Percentiles rank a stretch among this genome's conserved stretches.
phyloP scores from a whole-genome alignment of 345 rosid species.

The Cardiospermum halicacabum region DNA sequence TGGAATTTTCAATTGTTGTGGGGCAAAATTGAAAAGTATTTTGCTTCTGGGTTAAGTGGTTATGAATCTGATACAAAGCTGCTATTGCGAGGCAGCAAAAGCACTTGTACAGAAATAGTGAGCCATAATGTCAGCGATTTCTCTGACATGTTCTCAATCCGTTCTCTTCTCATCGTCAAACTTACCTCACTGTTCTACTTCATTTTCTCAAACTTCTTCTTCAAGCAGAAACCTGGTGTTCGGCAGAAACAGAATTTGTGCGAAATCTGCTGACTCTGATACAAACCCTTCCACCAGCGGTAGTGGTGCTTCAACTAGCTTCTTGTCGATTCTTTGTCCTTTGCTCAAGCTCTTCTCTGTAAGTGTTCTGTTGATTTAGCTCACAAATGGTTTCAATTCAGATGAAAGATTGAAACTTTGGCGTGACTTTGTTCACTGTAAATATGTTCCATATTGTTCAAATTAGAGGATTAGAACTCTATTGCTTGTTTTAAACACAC shows the following conservation, averaged over 20 bases:
- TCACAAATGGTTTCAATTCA: not conserved
- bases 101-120: not conserved
- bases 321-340: conserved; percentile 79
- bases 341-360: conserved; percentile 76
- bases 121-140: conserved; percentile 12
- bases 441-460: too few relatives aligned
- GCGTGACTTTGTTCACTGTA: too few relatives aligned
- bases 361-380: conserved; percentile 17
- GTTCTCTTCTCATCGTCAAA: not conserved
- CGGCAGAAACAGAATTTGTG: conserved; percentile 19
- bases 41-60: not conserved
- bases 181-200: not conserved
- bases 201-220: not conserved
- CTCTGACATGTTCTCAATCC: not conserved
- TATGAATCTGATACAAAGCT: not conserved
- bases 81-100: not conserved
- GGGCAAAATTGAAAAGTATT: not conserved
- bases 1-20: not conserved
- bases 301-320: conserved; percentile 32
- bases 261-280: conserved; percentile 30
- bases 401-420: not conserved
- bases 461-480: too few relatives aligned
- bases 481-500: too few relatives aligned
- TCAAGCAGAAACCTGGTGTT: conserved; percentile 23
- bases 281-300: conserved; percentile 10